phyloP scores from a whole-genome alignment of 2,329 filamentous ascomycete genomes.

The Fonsecaea pugnacius region DNA sequence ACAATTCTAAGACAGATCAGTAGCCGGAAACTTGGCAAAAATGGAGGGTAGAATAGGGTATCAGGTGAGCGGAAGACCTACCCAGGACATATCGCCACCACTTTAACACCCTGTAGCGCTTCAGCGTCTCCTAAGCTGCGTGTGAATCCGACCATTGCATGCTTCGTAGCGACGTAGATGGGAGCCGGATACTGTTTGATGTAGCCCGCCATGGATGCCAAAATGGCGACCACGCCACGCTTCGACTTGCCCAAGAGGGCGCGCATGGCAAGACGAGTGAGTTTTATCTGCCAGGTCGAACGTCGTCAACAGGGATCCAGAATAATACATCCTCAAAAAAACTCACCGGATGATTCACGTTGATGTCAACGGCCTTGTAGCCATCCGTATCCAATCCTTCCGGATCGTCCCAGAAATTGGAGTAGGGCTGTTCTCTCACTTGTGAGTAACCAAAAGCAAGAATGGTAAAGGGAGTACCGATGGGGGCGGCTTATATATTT shows the following conservation, averaged over 20 bases:
- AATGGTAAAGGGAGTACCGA: not conserved
- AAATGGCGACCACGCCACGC: conserved; percentile 9
- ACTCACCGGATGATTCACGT: conserved; percentile 14
- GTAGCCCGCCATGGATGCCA: conserved; percentile 6
- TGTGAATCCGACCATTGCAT: conserved; percentile 14
- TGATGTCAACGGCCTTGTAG: conserved; percentile 16
- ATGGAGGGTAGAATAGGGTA: not conserved
- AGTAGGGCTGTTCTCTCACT: conserved; percentile 7
- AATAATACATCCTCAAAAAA: not conserved
- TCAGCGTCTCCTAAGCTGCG: conserved; percentile 1
- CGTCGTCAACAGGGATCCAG: conserved; percentile 1
- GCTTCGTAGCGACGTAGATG: conserved; percentile 14
- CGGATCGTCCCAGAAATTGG: conserved; percentile 11
- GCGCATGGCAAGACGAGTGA: conserved; percentile 5
- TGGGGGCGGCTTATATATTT: not conserved
- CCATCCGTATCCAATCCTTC: conserved; percentile 7
- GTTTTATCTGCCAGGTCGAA: conserved; percentile 9
- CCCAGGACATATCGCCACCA: conserved; percentile 8
- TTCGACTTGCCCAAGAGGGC: not conserved
- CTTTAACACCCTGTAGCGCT: not conserved
- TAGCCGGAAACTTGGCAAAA: not conserved
- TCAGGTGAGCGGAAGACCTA: conserved; percentile 3
- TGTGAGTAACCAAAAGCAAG: not conserved
- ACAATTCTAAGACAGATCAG: not conserved
- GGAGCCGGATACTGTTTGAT: not conserved